Conservation (phyloP, 129 eudicot species). For the Flaveria linearis region DNA sequence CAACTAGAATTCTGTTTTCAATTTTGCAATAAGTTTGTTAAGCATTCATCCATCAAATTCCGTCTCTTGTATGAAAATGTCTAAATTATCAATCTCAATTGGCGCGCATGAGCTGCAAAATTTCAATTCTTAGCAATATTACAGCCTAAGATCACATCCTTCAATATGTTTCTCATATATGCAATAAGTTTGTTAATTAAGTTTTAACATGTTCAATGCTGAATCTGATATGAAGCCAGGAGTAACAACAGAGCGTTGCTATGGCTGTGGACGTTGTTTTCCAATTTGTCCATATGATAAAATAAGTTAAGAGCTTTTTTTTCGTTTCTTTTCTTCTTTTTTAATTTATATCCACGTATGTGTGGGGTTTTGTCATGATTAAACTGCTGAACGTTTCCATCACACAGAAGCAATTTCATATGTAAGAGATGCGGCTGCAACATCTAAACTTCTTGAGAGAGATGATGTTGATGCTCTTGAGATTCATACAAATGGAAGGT, state of each 20-base stretch:
- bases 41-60: background rate
- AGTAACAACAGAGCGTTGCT: conserved; percentile 82
- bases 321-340: background rate
- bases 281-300: conserved; percentile 95
- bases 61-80: background rate
- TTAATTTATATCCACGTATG: background rate
- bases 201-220: conserved; percentile 12
- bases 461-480: conserved; percentile 89
- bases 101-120: background rate
- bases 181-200: background rate
- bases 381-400: conserved; percentile 20
- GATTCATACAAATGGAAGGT: conserved; percentile 98
- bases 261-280: conserved; percentile 96
- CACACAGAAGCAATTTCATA: conserved; percentile 58
- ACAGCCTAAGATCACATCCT: background rate
- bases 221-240: conserved; percentile 58
- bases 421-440: conserved; percentile 67
- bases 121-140: background rate
- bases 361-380: background rate
- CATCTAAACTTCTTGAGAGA: conserved; percentile 71
- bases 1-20: background rate
- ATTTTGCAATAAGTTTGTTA: background rate
- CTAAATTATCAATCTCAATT: background rate
- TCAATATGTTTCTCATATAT: background rate
- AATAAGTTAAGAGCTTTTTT: conserved; percentile 60